These are phyloP conservation scores for Suillus subaureus DNA, from an alignment of 768 basidiomycete genomes.

Conservation along the genomic window DNA sequence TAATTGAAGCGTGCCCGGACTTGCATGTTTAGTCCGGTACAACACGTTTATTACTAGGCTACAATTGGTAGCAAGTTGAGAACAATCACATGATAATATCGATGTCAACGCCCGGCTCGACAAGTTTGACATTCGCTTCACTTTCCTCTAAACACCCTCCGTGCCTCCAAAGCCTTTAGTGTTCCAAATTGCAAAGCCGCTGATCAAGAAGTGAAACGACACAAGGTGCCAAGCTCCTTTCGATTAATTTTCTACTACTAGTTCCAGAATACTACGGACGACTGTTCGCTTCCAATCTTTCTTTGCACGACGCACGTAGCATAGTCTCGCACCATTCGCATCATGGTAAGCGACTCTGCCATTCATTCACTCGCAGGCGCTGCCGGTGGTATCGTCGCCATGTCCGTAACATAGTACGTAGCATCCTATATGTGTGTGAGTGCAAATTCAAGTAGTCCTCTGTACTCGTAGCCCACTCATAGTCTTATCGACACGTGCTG, in stretches of 20 bases:
- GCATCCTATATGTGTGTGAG: slow-evolving; percentile 1
- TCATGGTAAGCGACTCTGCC: slow-evolving; percentile 69
- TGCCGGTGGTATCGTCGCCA: slow-evolving; percentile 86
- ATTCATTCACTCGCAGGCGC: slow-evolving; percentile 91
- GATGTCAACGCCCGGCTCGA: neutral
- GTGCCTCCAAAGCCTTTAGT: neutral
- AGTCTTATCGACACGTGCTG: slow-evolving; percentile 90
- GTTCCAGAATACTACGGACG: neutral
- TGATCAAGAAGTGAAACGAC: neutral
- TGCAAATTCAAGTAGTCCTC: neutral
- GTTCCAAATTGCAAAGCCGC: neutral
- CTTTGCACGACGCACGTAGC: neutral
- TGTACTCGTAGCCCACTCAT: slow-evolving; percentile 72
- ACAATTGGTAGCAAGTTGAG: neutral
- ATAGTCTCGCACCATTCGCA: neutral
- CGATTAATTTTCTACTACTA: neutral
- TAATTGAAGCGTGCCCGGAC: neutral
- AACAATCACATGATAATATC: neutral
- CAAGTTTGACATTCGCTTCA: neutral
- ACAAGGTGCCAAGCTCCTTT: neutral
- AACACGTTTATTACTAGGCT: no score
- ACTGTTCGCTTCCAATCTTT: neutral
- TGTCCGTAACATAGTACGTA: slow-evolving; percentile 86
- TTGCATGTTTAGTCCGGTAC: neutral
- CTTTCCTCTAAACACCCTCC: neutral